phyloP scores from a whole-genome alignment of 2,329 filamentous ascomycete genomes.

The Fusarium xyrophilum region DNA sequence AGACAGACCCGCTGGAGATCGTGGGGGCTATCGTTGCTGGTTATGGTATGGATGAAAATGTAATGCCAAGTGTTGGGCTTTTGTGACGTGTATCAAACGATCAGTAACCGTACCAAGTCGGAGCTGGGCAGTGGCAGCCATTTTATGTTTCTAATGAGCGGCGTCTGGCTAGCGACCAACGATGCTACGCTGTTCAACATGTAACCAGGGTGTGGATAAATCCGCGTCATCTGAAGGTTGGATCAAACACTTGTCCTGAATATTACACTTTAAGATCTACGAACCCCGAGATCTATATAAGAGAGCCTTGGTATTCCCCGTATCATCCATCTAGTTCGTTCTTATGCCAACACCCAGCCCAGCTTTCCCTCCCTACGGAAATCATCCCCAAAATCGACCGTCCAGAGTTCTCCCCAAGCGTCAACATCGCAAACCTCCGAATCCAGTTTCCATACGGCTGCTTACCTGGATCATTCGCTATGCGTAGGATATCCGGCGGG shows the following conservation, averaged over 20 bases:
- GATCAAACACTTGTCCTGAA: background rate
- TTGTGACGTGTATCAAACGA: background rate
- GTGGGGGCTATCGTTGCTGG: too few species aligned
- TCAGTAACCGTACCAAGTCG: fast-evolving
- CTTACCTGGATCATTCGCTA: background rate
- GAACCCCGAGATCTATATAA: background rate
- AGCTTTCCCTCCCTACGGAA: background rate
- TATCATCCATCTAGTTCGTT: background rate
- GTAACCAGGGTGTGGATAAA: background rate
- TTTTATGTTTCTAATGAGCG: background rate
- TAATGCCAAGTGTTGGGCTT: background rate
- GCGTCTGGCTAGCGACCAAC: background rate
- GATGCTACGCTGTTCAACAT: too few species aligned
- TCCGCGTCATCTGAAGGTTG: background rate
- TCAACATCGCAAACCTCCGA: background rate
- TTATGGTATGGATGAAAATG: too few species aligned
- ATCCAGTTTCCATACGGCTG: background rate
- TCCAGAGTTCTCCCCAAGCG: background rate
- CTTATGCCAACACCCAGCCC: background rate
- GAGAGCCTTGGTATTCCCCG: fast-evolving
- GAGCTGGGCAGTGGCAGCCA: background rate
- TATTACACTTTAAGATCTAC: fast-evolving
- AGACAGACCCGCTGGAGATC: too few species aligned
- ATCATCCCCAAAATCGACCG: slow-evolving; percentile 1
- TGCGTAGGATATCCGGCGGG: background rate